Evolutionary conservation across 1,284 basidiomycete genomes (phyloP).

Genomic region (Waitea zeae): DNA sequence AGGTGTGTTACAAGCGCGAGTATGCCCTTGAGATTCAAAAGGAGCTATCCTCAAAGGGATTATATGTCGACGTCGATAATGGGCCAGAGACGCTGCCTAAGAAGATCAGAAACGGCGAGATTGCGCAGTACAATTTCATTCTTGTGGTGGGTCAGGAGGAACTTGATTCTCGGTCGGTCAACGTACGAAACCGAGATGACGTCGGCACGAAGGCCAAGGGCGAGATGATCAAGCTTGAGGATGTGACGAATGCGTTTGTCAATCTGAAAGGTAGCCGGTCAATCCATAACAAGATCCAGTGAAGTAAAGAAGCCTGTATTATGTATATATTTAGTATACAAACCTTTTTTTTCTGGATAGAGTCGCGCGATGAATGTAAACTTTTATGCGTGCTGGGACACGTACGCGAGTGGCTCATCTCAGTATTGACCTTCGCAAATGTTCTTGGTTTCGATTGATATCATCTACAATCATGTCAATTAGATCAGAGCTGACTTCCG

Average conservation of each 20-base stretch:
- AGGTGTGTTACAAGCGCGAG: conserved; percentile 44
- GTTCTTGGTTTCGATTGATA: too few species aligned
- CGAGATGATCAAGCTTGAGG: conserved; percentile 49
- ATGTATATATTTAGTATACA: too few species aligned
- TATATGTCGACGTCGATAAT: conserved; percentile 89
- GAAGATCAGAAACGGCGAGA: conserved; percentile 90
- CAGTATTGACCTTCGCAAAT: too few species aligned
- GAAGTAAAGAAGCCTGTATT: too few species aligned
- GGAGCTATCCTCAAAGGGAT: conserved; percentile 49
- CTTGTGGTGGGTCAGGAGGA: conserved; percentile 95
- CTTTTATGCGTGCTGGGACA: too few species aligned
- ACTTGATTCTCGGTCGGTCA: conserved; percentile 71
- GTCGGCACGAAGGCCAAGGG: conserved; percentile 66
- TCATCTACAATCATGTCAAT: too few species aligned
- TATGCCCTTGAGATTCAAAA: conserved; percentile 76
- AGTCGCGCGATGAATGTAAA: too few species aligned
- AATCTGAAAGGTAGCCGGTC: conserved; percentile 44
- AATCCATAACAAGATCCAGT: conserved; percentile 36
- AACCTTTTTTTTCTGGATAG: too few species aligned
- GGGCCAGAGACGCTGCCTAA: conserved; percentile 88
- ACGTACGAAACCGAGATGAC: conserved; percentile 90
- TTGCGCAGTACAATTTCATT: conserved; percentile 95
- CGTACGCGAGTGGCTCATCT: too few species aligned
- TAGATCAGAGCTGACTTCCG: too few species aligned
- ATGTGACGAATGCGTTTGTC: conserved; percentile 45